These are phyloP conservation scores for Aspergillus calidoustus DNA, from an alignment of 2,329 filamentous ascomycete genomes.

Conservation along the genomic window DNA sequence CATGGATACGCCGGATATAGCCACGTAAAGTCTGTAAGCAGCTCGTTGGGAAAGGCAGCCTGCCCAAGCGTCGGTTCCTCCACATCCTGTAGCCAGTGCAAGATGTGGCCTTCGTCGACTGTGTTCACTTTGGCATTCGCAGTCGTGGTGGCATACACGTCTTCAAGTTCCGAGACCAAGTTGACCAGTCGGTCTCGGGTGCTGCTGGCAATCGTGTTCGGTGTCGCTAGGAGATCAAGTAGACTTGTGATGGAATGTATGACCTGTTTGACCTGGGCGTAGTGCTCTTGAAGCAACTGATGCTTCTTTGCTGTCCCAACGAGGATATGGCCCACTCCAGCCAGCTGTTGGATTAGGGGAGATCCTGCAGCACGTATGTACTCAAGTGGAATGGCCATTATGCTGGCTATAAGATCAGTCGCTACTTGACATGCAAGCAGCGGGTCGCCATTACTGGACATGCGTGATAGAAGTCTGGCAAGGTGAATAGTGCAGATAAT, in stretches of 20 bases:
- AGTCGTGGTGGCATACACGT: neutral
- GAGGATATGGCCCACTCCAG: conserved; percentile 1
- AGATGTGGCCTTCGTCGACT: neutral
- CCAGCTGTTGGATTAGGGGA: conserved; percentile 1
- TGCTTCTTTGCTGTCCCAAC: neutral
- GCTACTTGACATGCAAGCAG: neutral
- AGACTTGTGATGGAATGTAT: neutral
- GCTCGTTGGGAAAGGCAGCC: neutral
- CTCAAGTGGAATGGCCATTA: neutral
- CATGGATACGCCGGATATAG: neutral
- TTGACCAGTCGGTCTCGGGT: neutral
- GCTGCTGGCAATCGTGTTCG: neutral
- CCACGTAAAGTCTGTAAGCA: neutral
- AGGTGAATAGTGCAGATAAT: conserved; percentile 10
- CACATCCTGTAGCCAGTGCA: neutral
- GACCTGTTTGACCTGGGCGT: neutral
- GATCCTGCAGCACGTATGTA: conserved; percentile 1
- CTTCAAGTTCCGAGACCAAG: neutral
- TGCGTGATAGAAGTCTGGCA: neutral
- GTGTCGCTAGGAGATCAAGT: neutral
- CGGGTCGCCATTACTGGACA: neutral
- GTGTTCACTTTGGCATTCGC: neutral
- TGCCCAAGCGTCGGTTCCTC: neutral
- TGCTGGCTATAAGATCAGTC: neutral
- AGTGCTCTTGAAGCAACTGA: neutral